phyloP scores from a whole-genome alignment of 164 flowering plant genomes.

The Tetracentron sinense region DNA sequence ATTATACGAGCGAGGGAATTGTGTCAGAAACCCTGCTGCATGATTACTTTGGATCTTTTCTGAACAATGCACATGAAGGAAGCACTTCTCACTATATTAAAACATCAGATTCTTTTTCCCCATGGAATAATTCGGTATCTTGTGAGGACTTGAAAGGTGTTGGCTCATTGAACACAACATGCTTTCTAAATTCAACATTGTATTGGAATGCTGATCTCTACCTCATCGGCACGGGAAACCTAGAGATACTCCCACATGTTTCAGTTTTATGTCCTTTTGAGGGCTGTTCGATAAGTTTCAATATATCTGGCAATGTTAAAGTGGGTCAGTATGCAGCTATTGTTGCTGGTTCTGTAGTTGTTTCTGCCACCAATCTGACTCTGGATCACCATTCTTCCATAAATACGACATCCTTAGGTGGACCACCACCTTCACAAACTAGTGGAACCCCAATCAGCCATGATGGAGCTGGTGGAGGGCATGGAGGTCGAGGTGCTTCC shows the following conservation, averaged over 20 bases:
- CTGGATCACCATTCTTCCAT: constrained; percentile 47
- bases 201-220: constrained; percentile 48
- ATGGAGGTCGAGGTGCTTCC: constrained; percentile 95
- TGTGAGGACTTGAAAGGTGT: constrained; percentile 78
- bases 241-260: constrained; percentile 64
- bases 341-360: constrained; percentile 58
- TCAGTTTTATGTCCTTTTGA: constrained; percentile 51
- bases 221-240: constrained; percentile 60
- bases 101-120: constrained; percentile 10
- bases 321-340: constrained; percentile 56
- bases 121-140: constrained; percentile 31
- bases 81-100: constrained; percentile 4
- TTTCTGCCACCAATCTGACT: constrained; percentile 55
- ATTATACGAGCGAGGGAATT: constrained; percentile 11
- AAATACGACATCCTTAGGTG: constrained; percentile 71
- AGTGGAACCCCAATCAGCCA: constrained; percentile 82
- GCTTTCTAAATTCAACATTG: constrained; percentile 52
- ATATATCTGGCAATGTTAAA: constrained; percentile 65
- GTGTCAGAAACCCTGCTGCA: constrained; percentile 13
- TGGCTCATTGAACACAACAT: constrained; percentile 78
- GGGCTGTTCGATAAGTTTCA: constrained; percentile 62
- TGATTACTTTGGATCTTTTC: constrained; percentile 16
- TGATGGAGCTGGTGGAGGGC: constrained; percentile 97
- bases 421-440: constrained; percentile 84
- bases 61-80: constrained; percentile 12